Base-by-base conservation (phyloP, 768 basidiomycete species). In the Lenzites betulinus region DNA sequence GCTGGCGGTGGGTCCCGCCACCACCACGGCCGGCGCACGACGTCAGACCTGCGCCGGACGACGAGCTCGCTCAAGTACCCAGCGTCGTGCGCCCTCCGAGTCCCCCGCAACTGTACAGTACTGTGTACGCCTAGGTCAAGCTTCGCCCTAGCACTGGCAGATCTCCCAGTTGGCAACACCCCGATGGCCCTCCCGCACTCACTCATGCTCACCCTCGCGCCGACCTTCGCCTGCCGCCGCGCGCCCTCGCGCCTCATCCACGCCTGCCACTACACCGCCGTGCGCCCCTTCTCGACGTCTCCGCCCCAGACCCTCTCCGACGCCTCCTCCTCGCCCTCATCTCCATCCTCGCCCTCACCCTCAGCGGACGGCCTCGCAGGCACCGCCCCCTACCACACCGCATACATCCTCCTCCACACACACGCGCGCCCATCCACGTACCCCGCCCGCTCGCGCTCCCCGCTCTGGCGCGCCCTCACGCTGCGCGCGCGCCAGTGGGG, bases 401-500 rank as follows among this genome's bases (percentile, higher is more conserved):
- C 78, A 54, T 86, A 84, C 64, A 76, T 87, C 50, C 77, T 89
- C 51, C 74, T 90, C 12, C 82, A 85, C 67, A 73, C 83, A 2
- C 65, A 71, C 1, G 67, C 76, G 7, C 78, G 85, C 7, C 86
- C 86, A 0, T 66, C 76, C 9, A 52, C 69, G 12, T 87, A 83
- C 64, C 81, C 86, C 1, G 66, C 79, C 33, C 71, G 77, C 2
- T 82, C 85, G 0, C 52, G 39, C 26, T 70, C 68, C 3, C 74
- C 79, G 2, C 60, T 89, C 1, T 82, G 84, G 43, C 77, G 80
- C 18, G 79, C 76, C 11, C 73, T 90, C 38, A 79, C 80, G 56
- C 69, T 80, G 11, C 74, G 74, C 20, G 74, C 76, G 7, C 66
- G 70, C 33, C 73, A 75, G 66, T 83, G 78, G 78, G 83, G 83